Conservation (phyloP, 2,329 filamentous ascomycete species). For the Bertia moriformis region DNA sequence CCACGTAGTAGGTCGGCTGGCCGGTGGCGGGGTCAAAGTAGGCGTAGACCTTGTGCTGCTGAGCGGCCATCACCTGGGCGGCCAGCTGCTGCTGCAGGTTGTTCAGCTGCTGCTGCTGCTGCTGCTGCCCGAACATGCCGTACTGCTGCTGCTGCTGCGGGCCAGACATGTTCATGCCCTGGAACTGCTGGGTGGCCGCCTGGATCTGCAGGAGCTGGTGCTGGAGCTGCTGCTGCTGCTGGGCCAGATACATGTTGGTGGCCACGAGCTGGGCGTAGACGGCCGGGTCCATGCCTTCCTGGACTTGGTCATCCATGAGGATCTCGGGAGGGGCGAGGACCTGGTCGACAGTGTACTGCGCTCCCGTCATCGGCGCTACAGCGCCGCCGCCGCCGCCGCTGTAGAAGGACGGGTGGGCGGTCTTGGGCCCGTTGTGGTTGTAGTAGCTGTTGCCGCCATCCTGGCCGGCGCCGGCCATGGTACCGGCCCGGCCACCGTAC, state of each 20-base stretch:
- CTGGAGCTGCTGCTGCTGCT: conserved; percentile 88
- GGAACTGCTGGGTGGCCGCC: conserved; percentile 48
- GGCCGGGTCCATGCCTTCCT: conserved; percentile 14
- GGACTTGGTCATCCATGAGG: conserved; percentile 56
- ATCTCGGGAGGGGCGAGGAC: conserved; percentile 73
- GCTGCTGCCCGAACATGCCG: too few species aligned
- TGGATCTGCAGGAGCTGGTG: conserved; percentile 61
- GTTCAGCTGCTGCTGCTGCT: conserved; percentile 45
- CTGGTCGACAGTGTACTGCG: conserved; percentile 72
- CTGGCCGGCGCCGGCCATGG: conserved; percentile 23
- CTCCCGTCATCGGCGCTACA: conserved; percentile 5
- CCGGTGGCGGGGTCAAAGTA: conserved; percentile 79
- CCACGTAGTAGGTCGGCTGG: conserved; percentile 68
- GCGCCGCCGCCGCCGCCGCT: conserved; percentile 20
- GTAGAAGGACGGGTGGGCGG: conserved; percentile 37
- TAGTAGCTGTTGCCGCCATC: conserved; percentile 27
- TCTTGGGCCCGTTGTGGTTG: conserved; percentile 42
- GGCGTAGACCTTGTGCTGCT: conserved; percentile 65
- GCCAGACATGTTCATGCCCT: conserved; percentile 52
- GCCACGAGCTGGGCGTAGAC: not conserved
- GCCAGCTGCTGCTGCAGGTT: conserved; percentile 48
- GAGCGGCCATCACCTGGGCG: conserved; percentile 41
- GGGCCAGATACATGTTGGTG: conserved; percentile 72
- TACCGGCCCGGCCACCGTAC: conserved; percentile 26
- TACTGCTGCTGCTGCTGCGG: conserved; percentile 22